Base-by-base conservation (phyloP, 495 filamentous ascomycete species). In the Neurospora tetraspora region DNA sequence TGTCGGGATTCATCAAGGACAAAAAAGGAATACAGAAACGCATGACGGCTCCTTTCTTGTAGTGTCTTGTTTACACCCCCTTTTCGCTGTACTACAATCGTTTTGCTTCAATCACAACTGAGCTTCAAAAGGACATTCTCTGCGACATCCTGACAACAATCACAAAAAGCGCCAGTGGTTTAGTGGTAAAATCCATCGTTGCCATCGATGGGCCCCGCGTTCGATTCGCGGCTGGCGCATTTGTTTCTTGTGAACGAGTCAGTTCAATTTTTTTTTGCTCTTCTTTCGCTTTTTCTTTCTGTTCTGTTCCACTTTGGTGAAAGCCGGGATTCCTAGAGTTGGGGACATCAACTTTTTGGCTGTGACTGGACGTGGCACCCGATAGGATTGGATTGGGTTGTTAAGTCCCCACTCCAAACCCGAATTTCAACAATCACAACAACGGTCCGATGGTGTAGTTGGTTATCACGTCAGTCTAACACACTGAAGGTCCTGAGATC, bases 111-210 rank as follows among this genome's bases (percentile, higher is more conserved):
- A 8, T n/a, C 18, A 10, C 42, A 45, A 45, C 20, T 3, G 6
- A 20, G 10, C 31, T 65, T 65, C 27, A 65, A 18, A 18, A 65
- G 4, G 3, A 2, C 12, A 61, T 27, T 2, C 23, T 31, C 47
- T 5, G 11, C 11, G 2, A 18, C 20, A 16, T 61, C 2, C 12
- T 65, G 0, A 1, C 53, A 34, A 34, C 34, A 36, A 36, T 9
- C 2, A 34, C 12, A 61, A 31, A 31, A 34, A 16, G 53, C 53
- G 53, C 53, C 79, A 82, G 82, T 83, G 82, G 82, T 83, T 83
- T 84, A 84, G 83, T 84, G 83, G 83, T 84, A 84, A 84, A 84
- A 84, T 83, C 81, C 83, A 83, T 84, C 83, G 83, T 84, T 84
- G 83, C 83, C 83, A 84, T 84, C 82, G 82, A 84, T 83, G 82